Base-by-base conservation (phyloP, 768 basidiomycete species). In the Tylopilus plumbeoviolaceoides region DNA sequence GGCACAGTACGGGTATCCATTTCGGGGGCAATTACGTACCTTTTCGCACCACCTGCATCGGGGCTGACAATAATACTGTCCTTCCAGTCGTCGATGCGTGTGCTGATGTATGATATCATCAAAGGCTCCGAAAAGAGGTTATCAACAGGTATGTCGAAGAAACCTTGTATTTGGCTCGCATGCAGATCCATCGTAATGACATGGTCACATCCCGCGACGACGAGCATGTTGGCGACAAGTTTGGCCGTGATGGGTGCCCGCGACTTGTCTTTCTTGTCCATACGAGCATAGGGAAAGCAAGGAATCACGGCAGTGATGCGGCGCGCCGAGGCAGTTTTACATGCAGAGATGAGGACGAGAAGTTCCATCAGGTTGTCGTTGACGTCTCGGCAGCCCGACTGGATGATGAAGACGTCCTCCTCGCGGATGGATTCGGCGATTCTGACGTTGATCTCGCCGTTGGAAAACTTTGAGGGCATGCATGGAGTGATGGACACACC, bases 161-260 rank as follows among this genome's bases (percentile, higher is more conserved):
- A 98, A 7, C 95, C 95, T 67, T 98, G 95, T 55, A 98, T 98
- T 74, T 98, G 95, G 63, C 89, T 89, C 39, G 95, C 95, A 65
- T 98, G 95, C 47, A 98, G 75, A 70, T 98, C 95, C 89, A 98
- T 95, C n/a, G 95, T 98, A 61, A 99, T 98, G 64, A 99, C 88
- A 66, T 98, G 95, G 72, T 98, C 95, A 67, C 94, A 97, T 21
- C 95, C 95, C 9, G 97, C 95, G 44, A 97, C 91, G 41, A 84
- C 87, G 54, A 99, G 78, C 95, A 98, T 98, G 71, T 97, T 98
- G 21, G 95, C 95, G 44, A 98, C 91, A 49, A 99, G 82, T 73
- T 99, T 99, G 43, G 95, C 94, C 5, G 95, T 98, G 70, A 99
- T 99, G 23, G 97, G 95, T 4, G 94, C 93, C 7, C 95, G 81